phyloP scores from a whole-genome alignment of 169 alveolate genomes.

The Plasmodium coatneyi region DNA sequence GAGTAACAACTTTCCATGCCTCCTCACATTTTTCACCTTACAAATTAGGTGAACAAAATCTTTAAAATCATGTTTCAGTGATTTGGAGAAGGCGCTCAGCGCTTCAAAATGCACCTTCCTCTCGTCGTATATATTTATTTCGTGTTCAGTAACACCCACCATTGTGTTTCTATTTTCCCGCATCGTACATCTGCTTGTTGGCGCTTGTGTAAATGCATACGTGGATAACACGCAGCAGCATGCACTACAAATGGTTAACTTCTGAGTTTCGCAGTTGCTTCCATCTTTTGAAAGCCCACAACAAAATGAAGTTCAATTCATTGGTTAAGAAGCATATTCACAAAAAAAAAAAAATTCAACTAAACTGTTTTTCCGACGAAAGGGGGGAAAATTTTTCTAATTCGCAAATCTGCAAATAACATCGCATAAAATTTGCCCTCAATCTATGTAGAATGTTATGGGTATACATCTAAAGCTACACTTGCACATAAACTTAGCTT shows the following conservation, averaged over 20 bases:
- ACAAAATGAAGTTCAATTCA: not conserved
- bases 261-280: not conserved
- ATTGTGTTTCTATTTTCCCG: not conserved
- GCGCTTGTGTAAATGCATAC: not conserved
- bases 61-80: not conserved
- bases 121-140: conserved; percentile 45
- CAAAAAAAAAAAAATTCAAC: not conserved
- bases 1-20: conserved; percentile 42
- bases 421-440: not conserved
- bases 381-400: not conserved
- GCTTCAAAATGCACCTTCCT: conserved; percentile 12
- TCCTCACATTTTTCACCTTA: conserved; percentile 70
- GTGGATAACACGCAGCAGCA: not conserved
- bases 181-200: not conserved
- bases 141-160: conserved; percentile 7
- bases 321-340: not conserved
- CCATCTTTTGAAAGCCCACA: not conserved
- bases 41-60: conserved; percentile 66
- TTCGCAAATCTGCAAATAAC: not conserved
- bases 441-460: not conserved
- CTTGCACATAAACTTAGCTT: not conserved
- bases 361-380: not conserved
- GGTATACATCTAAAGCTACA: not conserved
- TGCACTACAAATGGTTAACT: not conserved
- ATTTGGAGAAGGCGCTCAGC: not conserved